Evolutionary conservation across 352 stramenopile species (phyloP).

Genomic region (Thalassiosira hispida): DNA sequence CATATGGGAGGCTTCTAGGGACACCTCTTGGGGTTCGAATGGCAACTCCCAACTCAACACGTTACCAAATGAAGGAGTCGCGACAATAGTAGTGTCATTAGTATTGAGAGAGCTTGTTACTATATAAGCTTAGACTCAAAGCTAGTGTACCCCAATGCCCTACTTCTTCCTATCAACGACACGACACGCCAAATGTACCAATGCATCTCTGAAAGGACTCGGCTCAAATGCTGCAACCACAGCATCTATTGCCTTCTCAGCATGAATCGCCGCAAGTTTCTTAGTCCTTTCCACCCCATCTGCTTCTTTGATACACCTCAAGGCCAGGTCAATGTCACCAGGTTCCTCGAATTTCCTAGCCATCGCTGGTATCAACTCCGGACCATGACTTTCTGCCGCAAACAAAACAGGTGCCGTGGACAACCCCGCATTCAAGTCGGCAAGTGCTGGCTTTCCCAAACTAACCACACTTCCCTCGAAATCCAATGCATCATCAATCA

Average conservation of each 20-base stretch:
- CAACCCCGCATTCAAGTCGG: conserved; percentile 93
- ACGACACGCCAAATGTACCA: conserved; percentile 76
- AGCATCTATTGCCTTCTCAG: conserved; percentile 93
- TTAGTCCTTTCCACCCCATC: conserved; percentile 92
- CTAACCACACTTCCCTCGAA: conserved; percentile 92
- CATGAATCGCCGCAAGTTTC: conserved; percentile 94
- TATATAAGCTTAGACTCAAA: too few relatives aligned
- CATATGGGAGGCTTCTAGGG: too few relatives aligned
- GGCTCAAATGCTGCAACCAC: conserved; percentile 85
- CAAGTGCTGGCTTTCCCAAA: conserved; percentile 94
- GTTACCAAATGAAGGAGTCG: too few relatives aligned
- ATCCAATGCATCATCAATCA: conserved; percentile 98
- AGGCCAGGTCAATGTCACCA: conserved; percentile 90
- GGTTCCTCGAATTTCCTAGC: conserved; percentile 91
- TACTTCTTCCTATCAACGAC: conserved; percentile 66
- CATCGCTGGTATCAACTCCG: conserved; percentile 83
- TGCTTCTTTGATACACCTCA: conserved; percentile 74
- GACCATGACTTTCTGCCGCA: conserved; percentile 92
- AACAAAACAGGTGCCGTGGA: conserved; percentile 97
- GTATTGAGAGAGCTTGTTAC: too few relatives aligned
- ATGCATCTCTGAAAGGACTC: conserved; percentile 66
- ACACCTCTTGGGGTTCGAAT: too few relatives aligned
- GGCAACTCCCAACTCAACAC: too few relatives aligned
- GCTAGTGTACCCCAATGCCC: too few relatives aligned
- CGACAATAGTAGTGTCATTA: too few relatives aligned